These are phyloP conservation scores for Blastobotrys ciferrii DNA, from an alignment of 1,139 yeast species.

Conservation along the genomic window DNA sequence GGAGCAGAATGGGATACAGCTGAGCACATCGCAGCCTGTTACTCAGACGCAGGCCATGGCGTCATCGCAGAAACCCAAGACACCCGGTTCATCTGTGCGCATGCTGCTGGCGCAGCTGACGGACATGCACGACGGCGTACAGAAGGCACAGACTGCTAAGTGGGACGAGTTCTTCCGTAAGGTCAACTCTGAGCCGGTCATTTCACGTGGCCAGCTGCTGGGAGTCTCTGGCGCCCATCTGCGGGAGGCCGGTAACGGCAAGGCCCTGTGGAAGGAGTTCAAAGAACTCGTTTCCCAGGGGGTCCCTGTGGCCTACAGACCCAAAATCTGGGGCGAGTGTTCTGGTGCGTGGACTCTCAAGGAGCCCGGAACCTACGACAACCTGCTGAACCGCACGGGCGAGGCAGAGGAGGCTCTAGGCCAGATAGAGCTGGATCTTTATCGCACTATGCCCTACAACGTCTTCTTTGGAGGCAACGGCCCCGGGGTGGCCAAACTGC, in stretches of 20 bases:
- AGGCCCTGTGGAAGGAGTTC: slow-evolving; percentile 37
- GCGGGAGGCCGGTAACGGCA: slow-evolving; percentile 20
- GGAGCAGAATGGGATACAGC: slow-evolving; percentile 9
- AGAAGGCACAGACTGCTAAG: slow-evolving; percentile 32
- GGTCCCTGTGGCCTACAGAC: slow-evolving; percentile 49
- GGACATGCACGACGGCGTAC: slow-evolving; percentile 35
- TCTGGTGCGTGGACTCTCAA: slow-evolving; percentile 49
- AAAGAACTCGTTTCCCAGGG: slow-evolving; percentile 44
- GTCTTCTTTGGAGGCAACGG: slow-evolving; percentile 56
- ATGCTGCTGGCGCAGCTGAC: slow-evolving; percentile 36
- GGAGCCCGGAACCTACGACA: slow-evolving; percentile 52
- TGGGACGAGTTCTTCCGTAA: slow-evolving; percentile 39
- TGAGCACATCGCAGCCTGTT: slow-evolving; percentile 9
- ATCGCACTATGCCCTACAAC: slow-evolving; percentile 57
- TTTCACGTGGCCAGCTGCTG: slow-evolving; percentile 38
- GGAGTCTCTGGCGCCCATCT: slow-evolving; percentile 43
- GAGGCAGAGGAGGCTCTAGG: slow-evolving; percentile 40
- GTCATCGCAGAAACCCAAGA: slow-evolving; percentile 1
- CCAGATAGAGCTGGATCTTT: slow-evolving; percentile 55
- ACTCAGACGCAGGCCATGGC: slow-evolving; percentile 7
- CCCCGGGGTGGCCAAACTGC: slow-evolving; percentile 50
- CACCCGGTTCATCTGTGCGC: slow-evolving; percentile 25
- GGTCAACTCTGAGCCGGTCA: slow-evolving; percentile 23
- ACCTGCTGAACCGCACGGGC: slow-evolving; percentile 25
- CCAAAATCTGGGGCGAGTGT: slow-evolving; percentile 54